Evolutionary conservation across 768 basidiomycete species (phyloP).

Genomic region (Sporobolomyces pararoseus): DNA sequence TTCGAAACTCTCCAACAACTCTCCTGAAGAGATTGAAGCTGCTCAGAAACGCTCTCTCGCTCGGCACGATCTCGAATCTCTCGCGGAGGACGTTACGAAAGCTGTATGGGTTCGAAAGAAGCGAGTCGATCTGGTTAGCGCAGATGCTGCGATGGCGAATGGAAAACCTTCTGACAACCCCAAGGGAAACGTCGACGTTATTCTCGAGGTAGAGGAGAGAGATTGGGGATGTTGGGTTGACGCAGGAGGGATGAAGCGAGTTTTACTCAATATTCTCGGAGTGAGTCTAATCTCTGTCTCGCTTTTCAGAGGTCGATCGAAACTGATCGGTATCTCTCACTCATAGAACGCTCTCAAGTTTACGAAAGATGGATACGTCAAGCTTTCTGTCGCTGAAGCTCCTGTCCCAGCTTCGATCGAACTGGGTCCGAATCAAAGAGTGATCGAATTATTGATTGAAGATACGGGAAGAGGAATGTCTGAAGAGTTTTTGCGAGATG

Average conservation of each 20-base stretch:
- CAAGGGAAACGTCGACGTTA: conserved; percentile 11
- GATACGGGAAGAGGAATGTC: conserved; percentile 33
- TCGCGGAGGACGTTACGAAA: conserved; percentile 28
- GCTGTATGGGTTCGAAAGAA: conserved; percentile 32
- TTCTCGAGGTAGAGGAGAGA: conserved; percentile 29
- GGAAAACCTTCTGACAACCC: neutral
- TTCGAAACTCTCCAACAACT: conserved; percentile 28
- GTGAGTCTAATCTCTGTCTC: conserved; percentile 2
- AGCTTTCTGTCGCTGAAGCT: conserved; percentile 10
- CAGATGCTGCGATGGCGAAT: neutral
- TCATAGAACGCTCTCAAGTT: conserved; percentile 33
- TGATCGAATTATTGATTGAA: conserved; percentile 15
- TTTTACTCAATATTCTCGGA: conserved; percentile 26
- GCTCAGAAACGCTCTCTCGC: conserved; percentile 5
- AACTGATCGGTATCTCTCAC: neutral
- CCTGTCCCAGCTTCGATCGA: neutral
- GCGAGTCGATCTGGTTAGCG: conserved; percentile 25
- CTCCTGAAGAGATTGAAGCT: conserved; percentile 14
- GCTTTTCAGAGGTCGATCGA: neutral
- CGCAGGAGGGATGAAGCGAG: conserved; percentile 29
- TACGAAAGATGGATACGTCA: conserved; percentile 18
- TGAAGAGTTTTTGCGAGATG: conserved; percentile 16
- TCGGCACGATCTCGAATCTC: neutral
- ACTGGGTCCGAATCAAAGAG: conserved; percentile 1
- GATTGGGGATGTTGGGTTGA: conserved; percentile 21